Evolutionary conservation across 805 yeast species (phyloP).

Genomic region (Yamadazyma olivae): DNA sequence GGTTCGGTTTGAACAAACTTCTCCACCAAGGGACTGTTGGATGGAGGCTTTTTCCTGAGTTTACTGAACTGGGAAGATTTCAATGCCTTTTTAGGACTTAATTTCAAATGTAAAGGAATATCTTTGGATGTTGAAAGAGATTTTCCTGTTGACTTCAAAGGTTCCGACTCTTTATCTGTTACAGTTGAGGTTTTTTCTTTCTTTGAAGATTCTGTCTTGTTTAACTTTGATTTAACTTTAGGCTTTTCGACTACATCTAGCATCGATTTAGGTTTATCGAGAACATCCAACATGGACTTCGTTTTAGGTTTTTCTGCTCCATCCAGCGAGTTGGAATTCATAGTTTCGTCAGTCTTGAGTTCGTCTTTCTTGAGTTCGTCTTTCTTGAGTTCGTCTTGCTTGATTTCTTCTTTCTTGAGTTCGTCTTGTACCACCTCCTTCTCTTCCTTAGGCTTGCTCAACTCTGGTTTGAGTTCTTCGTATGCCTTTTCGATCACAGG

Average conservation of each 20-base stretch:
- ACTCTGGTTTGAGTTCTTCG: too few species aligned
- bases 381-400: too few species aligned
- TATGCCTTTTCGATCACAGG: too few species aligned
- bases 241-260: constrained; percentile 5
- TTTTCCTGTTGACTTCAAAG: neutral
- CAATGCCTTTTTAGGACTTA: constrained; percentile 1
- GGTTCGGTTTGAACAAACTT: too few species aligned
- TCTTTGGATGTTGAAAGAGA: constrained; percentile 1
- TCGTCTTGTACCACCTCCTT: too few species aligned
- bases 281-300: constrained; percentile 9
- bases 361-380: too few species aligned
- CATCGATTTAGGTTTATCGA: constrained; percentile 6
- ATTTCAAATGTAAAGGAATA: constrained; percentile 10
- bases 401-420: too few species aligned
- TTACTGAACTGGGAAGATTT: neutral
- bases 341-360: too few species aligned
- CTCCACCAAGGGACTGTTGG: constrained; percentile 10
- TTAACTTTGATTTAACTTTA: constrained; percentile 5
- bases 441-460: too few species aligned
- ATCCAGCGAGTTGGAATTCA: too few species aligned
- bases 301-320: constrained; percentile 4
- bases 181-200: neutral
- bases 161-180: neutral
- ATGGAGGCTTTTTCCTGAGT: constrained; percentile 9
- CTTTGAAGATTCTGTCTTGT: neutral